These are phyloP conservation scores for Heterobasidion occidentale DNA, from an alignment of 1,284 basidiomycete genomes.

Conservation along the genomic window DNA sequence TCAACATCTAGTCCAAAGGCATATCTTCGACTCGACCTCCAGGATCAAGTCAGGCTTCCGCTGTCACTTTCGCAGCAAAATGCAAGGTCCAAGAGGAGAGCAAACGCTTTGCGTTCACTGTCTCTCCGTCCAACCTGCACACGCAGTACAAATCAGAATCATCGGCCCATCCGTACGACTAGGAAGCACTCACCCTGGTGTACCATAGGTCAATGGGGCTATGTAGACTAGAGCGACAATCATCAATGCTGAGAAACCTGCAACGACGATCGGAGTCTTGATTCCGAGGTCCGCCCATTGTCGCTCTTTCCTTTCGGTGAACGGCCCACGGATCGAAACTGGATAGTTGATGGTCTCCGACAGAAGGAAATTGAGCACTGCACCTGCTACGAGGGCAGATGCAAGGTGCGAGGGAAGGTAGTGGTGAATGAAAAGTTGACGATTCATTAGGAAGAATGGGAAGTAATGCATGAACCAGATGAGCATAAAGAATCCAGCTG, in stretches of 20 bases:
- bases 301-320: slow-evolving; percentile 50
- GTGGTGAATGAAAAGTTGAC: slow-evolving; percentile 96
- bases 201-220: slow-evolving; percentile 87
- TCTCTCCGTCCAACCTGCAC: slow-evolving; percentile 60
- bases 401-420: slow-evolving; percentile 94
- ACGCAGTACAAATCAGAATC: slow-evolving; percentile 10
- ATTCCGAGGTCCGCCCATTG: slow-evolving; percentile 69
- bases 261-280: slow-evolving; percentile 59
- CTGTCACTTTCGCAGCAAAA: slow-evolving; percentile 66
- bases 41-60: not conserved
- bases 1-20: not conserved
- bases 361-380: slow-evolving; percentile 86
- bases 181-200: slow-evolving; percentile 64
- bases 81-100: slow-evolving; percentile 78
- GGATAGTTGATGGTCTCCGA: slow-evolving; percentile 94
- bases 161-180: not conserved
- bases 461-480: slow-evolving; percentile 96
- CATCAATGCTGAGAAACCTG: slow-evolving; percentile 49
- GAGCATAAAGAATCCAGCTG: slow-evolving; percentile 89
- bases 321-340: slow-evolving; percentile 58
- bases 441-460: slow-evolving; percentile 97
- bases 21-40: not conserved
- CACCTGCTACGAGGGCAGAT: slow-evolving; percentile 86
- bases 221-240: slow-evolving; percentile 70
- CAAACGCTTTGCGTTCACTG: slow-evolving; percentile 66